Evolutionary conservation across 1,284 basidiomycete genomes (phyloP).

Genomic region (Chalciporus sp.): DNA sequence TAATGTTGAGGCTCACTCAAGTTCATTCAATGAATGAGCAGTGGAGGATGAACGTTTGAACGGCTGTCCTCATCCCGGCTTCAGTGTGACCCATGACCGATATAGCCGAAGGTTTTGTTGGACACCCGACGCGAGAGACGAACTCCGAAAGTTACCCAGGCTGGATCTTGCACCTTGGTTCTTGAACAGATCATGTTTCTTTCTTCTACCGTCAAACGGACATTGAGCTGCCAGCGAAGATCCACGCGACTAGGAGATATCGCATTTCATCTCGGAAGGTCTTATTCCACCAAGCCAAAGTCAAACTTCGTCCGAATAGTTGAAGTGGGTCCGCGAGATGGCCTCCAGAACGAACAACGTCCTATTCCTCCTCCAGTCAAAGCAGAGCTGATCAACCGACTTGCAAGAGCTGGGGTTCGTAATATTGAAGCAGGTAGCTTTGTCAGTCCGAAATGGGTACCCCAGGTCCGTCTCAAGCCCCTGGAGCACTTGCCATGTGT

Average conservation of each 20-base stretch:
- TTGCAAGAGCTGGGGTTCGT: conserved; percentile 70
- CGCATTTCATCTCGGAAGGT: neutral
- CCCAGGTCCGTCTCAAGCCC: conserved; percentile 63
- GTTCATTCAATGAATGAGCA: too few relatives aligned
- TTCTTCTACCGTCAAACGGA: conserved; percentile 3
- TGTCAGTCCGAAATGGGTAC: conserved; percentile 93
- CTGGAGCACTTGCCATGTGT: neutral
- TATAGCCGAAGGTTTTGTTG: too few relatives aligned
- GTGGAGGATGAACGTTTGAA: too few relatives aligned
- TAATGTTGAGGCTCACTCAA: too few relatives aligned
- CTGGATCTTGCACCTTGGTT: too few relatives aligned
- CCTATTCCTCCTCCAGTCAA: conserved; percentile 78
- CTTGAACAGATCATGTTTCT: conserved; percentile 12
- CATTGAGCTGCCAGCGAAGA: neutral
- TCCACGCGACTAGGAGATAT: neutral
- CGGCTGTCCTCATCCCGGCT: too few relatives aligned
- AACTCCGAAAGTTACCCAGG: too few relatives aligned
- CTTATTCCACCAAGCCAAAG: conserved; percentile 6
- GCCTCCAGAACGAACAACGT: conserved; percentile 88
- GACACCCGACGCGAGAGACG: too few relatives aligned
- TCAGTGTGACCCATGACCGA: too few relatives aligned
- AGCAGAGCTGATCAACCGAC: conserved; percentile 78
- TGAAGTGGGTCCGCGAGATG: conserved; percentile 92
- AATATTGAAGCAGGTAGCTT: conserved; percentile 91
- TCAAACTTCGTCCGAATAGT: conserved; percentile 58